Evolutionary conservation across 2,329 filamentous ascomycete genomes (phyloP), one percentile per base, ranked within the genome.

Genomic region (Akanthomyces muscarius): DNA sequence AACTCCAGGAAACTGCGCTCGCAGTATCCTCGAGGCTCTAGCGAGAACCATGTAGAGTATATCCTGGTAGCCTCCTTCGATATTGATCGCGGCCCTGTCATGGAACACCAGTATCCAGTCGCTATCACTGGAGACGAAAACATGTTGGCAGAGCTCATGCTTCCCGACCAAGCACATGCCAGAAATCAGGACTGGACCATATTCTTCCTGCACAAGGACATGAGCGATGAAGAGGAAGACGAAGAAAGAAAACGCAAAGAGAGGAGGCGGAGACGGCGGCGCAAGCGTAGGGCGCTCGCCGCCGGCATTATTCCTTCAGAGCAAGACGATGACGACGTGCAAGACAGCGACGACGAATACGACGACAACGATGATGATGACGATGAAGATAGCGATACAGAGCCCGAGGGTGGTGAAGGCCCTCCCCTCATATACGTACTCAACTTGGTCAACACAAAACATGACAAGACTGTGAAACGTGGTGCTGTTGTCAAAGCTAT

Each of bases 111-210:
- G 73, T 99, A 94, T 73, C 95, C 95, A 0, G 89, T 91, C 48
- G 88, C 94, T 57, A 98, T 99, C 66, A 97, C 92, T 57, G 94
- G 95, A 38, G 94, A 99, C 73, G 95, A 99, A 78, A 90, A 96
- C 71, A 98, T 98, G 93, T 78, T 99, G 72, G 95, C 95, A 7
- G 95, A 99, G 80, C 85, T 99, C 71, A 99, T 99, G 95, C 80
- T 99, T 74, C 95, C 95, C 0, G 95, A 99, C 76, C 94, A 98
- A 76, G 92, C 94, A 25, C 95, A 99, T 77, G 87, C 95, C 65
- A 86, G 95, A 45, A 94, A 90, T 71, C 93, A 98, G 77, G 95
- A 99, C 75, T 99, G 95, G 95, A 99, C 95, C 48, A 97, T 98
- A 62, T 99, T 99, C 80, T 99, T 99, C 74, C 75, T 99, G 63